A percentile compares a stretch with the other conserved stretches of the same genome.
These are phyloP conservation scores for Acacia melanoxylon DNA, from an alignment of 306 rosid genomes.

Conservation along the genomic window DNA sequence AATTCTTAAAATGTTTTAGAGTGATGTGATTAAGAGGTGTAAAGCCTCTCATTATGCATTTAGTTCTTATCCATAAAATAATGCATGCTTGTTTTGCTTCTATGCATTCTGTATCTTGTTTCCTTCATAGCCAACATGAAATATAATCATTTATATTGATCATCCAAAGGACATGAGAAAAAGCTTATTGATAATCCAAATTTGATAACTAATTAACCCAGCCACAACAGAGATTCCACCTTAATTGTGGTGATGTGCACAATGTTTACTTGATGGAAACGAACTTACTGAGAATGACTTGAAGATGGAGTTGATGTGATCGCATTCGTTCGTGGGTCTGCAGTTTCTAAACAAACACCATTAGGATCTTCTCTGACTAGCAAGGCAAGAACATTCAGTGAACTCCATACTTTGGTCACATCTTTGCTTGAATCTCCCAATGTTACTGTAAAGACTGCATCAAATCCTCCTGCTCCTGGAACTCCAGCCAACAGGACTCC, in stretches of 20 bases:
- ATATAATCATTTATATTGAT: neutral
- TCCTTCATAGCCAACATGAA: neutral
- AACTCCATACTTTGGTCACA: conserved; percentile 58
- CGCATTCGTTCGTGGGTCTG: conserved; percentile 72
- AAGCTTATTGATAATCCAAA: neutral
- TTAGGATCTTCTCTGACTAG: conserved; percentile 93
- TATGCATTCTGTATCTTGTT: neutral
- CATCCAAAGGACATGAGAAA: neutral
- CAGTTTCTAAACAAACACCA: conserved; percentile 78
- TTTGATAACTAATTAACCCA: conserved; percentile 17
- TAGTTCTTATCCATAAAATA: neutral
- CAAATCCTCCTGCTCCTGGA: conserved; percentile 99
- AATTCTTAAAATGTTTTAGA: neutral
- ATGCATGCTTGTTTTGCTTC: neutral
- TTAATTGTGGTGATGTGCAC: conserved; percentile 23
- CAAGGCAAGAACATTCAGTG: conserved; percentile 76
- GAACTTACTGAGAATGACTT: conserved; percentile 48
- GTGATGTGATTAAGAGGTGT: neutral
- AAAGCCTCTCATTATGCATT: neutral
- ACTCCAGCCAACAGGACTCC: conserved; percentile 95
- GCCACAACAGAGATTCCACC: conserved; percentile 28
- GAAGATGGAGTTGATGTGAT: conserved; percentile 73
- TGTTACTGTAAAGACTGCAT: conserved; percentile 86
- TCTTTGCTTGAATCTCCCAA: conserved; percentile 68
- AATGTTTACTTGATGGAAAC: conserved; percentile 22